Conservation (phyloP, 2,329 filamentous ascomycete species). For the Hyphodiscus sp. region DNA sequence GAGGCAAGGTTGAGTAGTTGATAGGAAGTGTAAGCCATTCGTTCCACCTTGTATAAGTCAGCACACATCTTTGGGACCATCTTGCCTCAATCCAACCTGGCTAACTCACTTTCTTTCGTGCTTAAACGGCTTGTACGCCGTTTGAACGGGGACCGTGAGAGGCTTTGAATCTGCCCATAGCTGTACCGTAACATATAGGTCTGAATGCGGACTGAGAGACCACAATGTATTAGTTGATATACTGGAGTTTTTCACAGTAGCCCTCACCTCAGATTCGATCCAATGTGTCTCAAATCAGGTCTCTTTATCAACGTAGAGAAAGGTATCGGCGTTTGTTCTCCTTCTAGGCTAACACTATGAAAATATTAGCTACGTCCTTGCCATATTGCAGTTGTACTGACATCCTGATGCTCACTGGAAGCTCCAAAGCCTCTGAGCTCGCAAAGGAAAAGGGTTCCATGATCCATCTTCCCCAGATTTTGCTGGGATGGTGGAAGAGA, state of each 20-base stretch:
- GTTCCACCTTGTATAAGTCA: constrained; percentile 66
- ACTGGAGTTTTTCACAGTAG: neutral
- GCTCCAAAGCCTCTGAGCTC: constrained; percentile 74
- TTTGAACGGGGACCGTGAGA: constrained; percentile 85
- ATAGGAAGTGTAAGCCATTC: constrained; percentile 92
- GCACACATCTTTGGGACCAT: neutral
- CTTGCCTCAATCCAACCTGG: neutral
- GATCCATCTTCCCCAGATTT: constrained; percentile 21
- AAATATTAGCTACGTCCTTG: constrained; percentile 20
- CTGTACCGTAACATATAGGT: constrained; percentile 88
- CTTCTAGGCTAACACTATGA: constrained; percentile 67
- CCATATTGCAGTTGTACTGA: constrained; percentile 25
- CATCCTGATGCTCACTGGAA: constrained; percentile 64
- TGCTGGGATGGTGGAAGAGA: neutral
- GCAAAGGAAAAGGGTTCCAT: constrained; percentile 98
- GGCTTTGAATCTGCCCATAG: constrained; percentile 96
- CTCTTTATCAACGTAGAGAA: constrained; percentile 73
- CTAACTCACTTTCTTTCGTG: constrained; percentile 51
- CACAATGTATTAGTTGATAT: constrained; percentile 17
- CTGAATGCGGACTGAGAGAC: constrained; percentile 61
- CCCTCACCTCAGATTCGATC: constrained; percentile 68
- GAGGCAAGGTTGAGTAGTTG: constrained; percentile 72
- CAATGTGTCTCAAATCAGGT: constrained; percentile 77
- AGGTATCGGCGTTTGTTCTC: constrained; percentile 66
- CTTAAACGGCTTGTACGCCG: constrained; percentile 86